phyloP scores from a whole-genome alignment of 2,329 filamentous ascomycete species.

The Aspergillus candidus region DNA sequence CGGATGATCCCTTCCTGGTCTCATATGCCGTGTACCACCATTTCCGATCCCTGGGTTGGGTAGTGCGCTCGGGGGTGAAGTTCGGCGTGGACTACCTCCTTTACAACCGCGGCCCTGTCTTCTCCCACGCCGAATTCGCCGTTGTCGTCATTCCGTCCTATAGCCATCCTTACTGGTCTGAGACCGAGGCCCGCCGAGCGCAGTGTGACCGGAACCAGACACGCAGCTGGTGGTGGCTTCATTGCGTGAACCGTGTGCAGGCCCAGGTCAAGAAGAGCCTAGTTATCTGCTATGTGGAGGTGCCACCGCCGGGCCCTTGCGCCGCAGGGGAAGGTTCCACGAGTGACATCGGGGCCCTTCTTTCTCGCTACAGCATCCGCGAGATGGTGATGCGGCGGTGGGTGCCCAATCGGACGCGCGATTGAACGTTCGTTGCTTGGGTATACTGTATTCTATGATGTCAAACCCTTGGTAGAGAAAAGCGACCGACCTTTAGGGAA shows the following conservation, averaged over 20 bases:
- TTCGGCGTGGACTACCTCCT: constrained; percentile 94
- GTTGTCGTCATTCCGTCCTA: constrained; percentile 80
- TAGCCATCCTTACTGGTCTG: constrained; percentile 63
- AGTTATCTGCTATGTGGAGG: constrained; percentile 83
- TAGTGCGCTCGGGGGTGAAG: constrained; percentile 85
- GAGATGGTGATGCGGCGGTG: constrained; percentile 79
- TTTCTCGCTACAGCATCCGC: constrained; percentile 67
- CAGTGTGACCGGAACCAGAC: constrained; percentile 44
- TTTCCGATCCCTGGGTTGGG: constrained; percentile 92
- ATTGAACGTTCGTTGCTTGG: constrained; percentile 33
- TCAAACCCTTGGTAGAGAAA: too few relatives aligned
- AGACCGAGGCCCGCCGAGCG: constrained; percentile 43
- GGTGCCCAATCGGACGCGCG: constrained; percentile 72
- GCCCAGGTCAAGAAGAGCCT: constrained; percentile 86
- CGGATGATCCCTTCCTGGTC: constrained; percentile 78
- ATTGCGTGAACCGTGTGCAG: constrained; percentile 83
- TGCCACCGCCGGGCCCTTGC: constrained; percentile 60
- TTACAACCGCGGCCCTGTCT: constrained; percentile 87
- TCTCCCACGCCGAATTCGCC: constrained; percentile 91
- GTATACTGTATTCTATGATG: not conserved
- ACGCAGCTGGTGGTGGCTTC: constrained; percentile 54
- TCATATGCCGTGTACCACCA: constrained; percentile 92
- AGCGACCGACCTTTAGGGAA: too few relatives aligned
- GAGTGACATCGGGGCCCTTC: constrained; percentile 55
- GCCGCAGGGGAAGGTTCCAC: constrained; percentile 30